Evolutionary conservation across 2,329 filamentous ascomycete genomes (phyloP), one percentile per base, ranked within the genome.

Genomic region (Epichloe amarillans): DNA sequence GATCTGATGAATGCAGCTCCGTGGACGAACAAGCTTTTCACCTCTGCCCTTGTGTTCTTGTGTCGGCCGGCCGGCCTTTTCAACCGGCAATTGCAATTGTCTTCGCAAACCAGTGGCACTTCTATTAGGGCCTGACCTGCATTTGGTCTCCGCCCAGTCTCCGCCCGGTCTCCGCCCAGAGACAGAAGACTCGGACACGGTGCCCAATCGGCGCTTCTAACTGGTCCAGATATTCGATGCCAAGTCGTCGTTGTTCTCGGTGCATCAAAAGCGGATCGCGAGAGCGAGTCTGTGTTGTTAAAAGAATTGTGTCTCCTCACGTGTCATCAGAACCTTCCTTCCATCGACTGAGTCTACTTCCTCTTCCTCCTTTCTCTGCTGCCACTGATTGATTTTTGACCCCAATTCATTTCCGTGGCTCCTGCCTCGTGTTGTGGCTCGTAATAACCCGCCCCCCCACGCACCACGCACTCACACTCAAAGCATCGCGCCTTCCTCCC

Each of bases 161-260:
- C 23, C 23, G 19, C 19, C 19, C 19, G n/a, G n/a, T n/a, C 4
- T 5, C n/a, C 3, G 26, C 33, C 26, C 43, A 50, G 49, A 45
- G 55, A 50, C 53, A 49, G 23, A 23, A 23, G 4, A 42, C 39
- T 55, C 46, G 50, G 49, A 52, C 56, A 58, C 57, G 51, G 53
- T 54, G 53, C 49, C 26, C 21, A 49, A 47, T 36, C 33, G 42
- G 4, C 46, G 42, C 48, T 17, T 55, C 48, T 59, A 42, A 59
- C 52, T 59, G 57, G 57, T 45, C 50, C 19, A 50, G 17, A 23
- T 42, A 41, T 23, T 15, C 4, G 12, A 41, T 36, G 15, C 21
- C 38, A 7, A 26, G 30, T 43, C 33, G 23, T 49, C 26, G 17
- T 19, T 41, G 33, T n/a, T 47, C 47, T 55, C 54, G 46, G 47